These are phyloP conservation scores for Croton laevigatus DNA, from an alignment of 441 rosid species.

Conservation along the genomic window DNA sequence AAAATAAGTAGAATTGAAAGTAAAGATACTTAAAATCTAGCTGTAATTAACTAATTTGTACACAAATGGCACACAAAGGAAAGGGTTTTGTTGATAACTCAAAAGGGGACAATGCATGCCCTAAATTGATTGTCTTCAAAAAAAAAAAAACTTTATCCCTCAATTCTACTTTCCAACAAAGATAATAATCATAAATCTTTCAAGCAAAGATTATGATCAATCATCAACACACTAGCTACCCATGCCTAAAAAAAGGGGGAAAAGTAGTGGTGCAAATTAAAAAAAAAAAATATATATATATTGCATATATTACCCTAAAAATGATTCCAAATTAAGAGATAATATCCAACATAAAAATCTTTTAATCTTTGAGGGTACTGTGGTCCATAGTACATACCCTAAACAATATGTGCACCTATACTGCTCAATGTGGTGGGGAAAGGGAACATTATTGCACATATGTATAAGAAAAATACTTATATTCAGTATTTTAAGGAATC, in stretches of 20 bases:
- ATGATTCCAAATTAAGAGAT: constrained; percentile 15
- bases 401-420: not conserved
- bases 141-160: constrained; percentile 5
- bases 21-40: not conserved
- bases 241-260: not conserved
- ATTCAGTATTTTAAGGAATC: too few species aligned
- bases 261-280: not conserved
- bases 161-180: constrained; percentile 22
- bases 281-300: not conserved
- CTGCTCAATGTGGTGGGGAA: not conserved
- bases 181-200: constrained; percentile 19
- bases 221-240: not conserved
- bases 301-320: not conserved
- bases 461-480: too few species aligned
- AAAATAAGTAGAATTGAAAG: too few species aligned
- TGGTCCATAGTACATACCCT: constrained; percentile 15
- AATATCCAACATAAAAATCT: constrained; percentile 13
- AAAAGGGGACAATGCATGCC: constrained; percentile 22
- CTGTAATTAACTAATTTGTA: constrained; percentile 6
- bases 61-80: not conserved
- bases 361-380: not conserved
- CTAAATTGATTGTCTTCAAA: constrained; percentile 9
- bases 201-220: constrained; percentile 12
- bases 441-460: constrained; percentile 2
- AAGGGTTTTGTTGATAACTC: constrained; percentile 10